Evolutionary conservation across 2,329 filamentous ascomycete genomes (phyloP), one percentile per base, ranked within the genome.

Genomic region (Clonostachys byssicola): DNA sequence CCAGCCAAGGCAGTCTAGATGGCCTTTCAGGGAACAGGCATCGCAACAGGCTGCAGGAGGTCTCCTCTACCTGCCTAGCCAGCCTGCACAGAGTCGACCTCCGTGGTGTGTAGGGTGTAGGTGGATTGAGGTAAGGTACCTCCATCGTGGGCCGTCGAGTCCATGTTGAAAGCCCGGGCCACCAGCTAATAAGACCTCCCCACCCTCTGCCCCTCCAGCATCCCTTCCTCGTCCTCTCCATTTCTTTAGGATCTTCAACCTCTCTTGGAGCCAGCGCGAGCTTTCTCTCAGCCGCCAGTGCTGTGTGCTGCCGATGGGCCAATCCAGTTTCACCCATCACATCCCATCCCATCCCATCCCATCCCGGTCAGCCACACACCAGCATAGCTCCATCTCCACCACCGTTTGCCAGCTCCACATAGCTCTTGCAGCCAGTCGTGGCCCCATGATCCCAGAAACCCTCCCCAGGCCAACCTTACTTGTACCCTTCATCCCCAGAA

Each of bases 231-330:
- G 35, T 47, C 43, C 36, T 40, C 42, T 23, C 23, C 17, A 39
- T 45, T 40, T 30, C 39, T 34, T 34, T 40, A 43, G 41, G 47
- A 49, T 49, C 47, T 34, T 53, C 60, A 12, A 59, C 59, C 10
- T 51, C 56, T 12, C 40, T 48, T 44, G 49, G 55, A 35, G 34
- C 58, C 57, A 16, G 40, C 34, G 43, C 43, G 56, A 61, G 30
- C 17, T 17, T 16, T 23, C 44, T 20, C 12, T 40, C 42, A 42
- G 43, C 46, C n/a, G 43, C 17, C 20, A 34, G 34, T 34, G 45
- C 40, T 33, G 14, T 35, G 16, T 47, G 23, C 36, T 30, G 23
- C 23, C 23, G 23, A 30, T 30, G 23, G 23, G 23, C 23, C 23
- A 30, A 30, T 30, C 23, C 9, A 30, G 23, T 30, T 30, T 30